Conservation (phyloP, 495 filamentous ascomycete species). For the Lophium mytilinum region DNA sequence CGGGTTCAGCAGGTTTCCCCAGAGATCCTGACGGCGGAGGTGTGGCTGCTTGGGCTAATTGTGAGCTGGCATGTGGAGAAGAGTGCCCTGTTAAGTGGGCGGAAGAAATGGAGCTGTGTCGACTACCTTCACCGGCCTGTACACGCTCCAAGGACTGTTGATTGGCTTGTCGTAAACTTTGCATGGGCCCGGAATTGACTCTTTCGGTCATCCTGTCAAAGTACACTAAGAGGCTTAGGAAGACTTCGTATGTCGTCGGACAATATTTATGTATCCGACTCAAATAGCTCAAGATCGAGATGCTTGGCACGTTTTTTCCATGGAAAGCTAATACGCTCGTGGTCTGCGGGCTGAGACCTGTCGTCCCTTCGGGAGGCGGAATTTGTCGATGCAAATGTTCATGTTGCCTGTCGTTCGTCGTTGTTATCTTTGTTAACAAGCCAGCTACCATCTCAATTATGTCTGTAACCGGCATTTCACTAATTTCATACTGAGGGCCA, state of each 20-base stretch:
- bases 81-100: neutral
- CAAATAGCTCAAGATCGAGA: slow-evolving; percentile 93
- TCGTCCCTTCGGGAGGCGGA: slow-evolving; percentile 55
- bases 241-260: slow-evolving; percentile 97
- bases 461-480: slow-evolving; percentile 92
- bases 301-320: slow-evolving; percentile 95
- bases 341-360: slow-evolving; percentile 65
- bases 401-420: slow-evolving; percentile 91
- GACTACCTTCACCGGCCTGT: slow-evolving; percentile 14
- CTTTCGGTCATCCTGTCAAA: slow-evolving; percentile 98
- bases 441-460: slow-evolving; percentile 99
- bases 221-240: slow-evolving; percentile 89
- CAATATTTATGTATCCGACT: slow-evolving; percentile 98
- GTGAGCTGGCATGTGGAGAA: slow-evolving; percentile 6
- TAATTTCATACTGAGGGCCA: slow-evolving; percentile 80
- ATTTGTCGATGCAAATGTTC: slow-evolving; percentile 68
- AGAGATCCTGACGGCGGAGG: slow-evolving; percentile 36
- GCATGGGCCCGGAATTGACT: slow-evolving; percentile 66
- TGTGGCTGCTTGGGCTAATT: slow-evolving; percentile 27
- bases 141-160: slow-evolving; percentile 28
- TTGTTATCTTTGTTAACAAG: slow-evolving; percentile 96
- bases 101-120: slow-evolving; percentile 23
- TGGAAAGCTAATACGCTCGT: slow-evolving; percentile 97
- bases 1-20: slow-evolving; percentile 29
- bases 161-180: slow-evolving; percentile 40